Evolutionary conservation across 1,284 basidiomycete species (phyloP), one percentile per base, ranked within the genome.

Genomic region (Golubevia sp.): DNA sequence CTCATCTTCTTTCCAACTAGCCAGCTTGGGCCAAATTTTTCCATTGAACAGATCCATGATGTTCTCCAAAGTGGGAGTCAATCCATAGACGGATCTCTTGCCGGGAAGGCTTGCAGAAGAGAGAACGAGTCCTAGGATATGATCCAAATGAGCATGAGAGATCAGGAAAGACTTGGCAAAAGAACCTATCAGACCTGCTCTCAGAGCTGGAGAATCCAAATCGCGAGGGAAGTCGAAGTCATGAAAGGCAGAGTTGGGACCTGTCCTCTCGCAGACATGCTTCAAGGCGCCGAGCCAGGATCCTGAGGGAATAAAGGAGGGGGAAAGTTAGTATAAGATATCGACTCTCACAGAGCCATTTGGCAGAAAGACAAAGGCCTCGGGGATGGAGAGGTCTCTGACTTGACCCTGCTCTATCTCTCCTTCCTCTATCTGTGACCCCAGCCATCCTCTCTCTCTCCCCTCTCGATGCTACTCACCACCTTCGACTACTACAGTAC

Each of bases 71-170:
- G 89, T 90, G 52, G 88, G 85, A 52, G 86, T 84, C 6, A 88
- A 84, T 0, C 88, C 91, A 66, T 87, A 89, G 20, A 94, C 88
- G 7, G 87, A 87, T 74, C 90, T 91, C 44, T 89, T 86, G 15
- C 90, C 90, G n/a, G 84, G 80, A 18, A 90, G 77, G 4, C 90
- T 88, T 53, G 92, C 92, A 20, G 91, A 91, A 2, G 90, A 89
- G 55, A 94, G 84, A 44, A 93, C 87, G 24, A 93, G 86, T 58
- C 91, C 89, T 18, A 74, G 88, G 65, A 92, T 87, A 80, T 94
- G 92, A 84, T 94, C 92, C 24, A 94, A 84, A 79, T 94, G 92
- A 2, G 90, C 89, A 83, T 93, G 92, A 3, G 90, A 90, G 70
- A 93, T 86, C 61, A 93, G 86, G 73, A 89, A 93, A 50, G 69